Conservation (phyloP, 192 early-diverging fungal species). For the Coemansia asiatica region DNA sequence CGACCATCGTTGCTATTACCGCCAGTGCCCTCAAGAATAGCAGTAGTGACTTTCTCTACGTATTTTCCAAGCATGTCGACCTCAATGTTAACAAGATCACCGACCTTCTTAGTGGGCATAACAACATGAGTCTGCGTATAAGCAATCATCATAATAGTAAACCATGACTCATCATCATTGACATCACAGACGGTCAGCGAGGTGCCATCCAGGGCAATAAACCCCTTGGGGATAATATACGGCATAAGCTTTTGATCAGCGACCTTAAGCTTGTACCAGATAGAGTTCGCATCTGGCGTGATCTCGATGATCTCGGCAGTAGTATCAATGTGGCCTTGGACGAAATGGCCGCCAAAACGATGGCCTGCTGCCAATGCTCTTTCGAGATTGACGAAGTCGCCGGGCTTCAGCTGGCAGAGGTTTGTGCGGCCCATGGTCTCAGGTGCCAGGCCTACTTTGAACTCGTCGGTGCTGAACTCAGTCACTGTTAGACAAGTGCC, state of each 20-base stretch:
- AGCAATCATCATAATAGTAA: constrained; percentile 94
- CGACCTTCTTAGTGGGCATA: constrained; percentile 70
- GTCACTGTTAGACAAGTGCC: constrained; percentile 97
- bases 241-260: constrained; percentile 62
- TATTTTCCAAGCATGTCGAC: constrained; percentile 99
- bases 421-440: constrained; percentile 94
- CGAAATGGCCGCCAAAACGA: constrained; percentile 96
- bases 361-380: constrained; percentile 84
- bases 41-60: constrained; percentile 75
- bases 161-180: constrained; percentile 69
- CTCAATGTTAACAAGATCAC: constrained; percentile 88
- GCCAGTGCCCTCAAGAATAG: constrained; percentile 45
- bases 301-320: constrained; percentile 74
- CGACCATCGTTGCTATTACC: constrained; percentile 1
- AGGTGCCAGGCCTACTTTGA: constrained; percentile 92
- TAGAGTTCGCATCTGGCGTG: constrained; percentile 86
- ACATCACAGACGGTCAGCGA: constrained; percentile 93
- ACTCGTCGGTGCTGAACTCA: constrained; percentile 75
- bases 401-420: constrained; percentile 73
- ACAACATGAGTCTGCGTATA: constrained; percentile 86
- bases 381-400: constrained; percentile 88
- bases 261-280: constrained; percentile 72
- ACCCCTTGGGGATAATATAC: constrained; percentile 95
- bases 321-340: constrained; percentile 93
- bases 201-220: constrained; percentile 89